Percentiles rank a stretch among this genome's conserved stretches.
These are phyloP conservation scores for Apiospora malaysiana DNA, from an alignment of 2,329 filamentous ascomycete genomes.

Conservation along the genomic window DNA sequence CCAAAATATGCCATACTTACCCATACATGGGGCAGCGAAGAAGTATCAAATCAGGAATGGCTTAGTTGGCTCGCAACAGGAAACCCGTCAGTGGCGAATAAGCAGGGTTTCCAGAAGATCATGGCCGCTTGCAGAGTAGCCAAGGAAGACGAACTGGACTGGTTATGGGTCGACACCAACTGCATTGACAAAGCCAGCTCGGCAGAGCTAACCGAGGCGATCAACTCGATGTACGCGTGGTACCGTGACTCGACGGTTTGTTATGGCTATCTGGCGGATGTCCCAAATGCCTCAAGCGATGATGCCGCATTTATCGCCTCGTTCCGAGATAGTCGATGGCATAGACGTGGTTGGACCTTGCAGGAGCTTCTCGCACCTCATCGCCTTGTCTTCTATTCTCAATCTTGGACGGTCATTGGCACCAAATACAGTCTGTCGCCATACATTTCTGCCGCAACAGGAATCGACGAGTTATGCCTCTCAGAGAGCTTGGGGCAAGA, in stretches of 20 bases:
- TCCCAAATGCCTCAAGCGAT: background rate
- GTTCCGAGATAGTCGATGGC: slow-evolving; percentile 30
- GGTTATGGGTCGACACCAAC: slow-evolving; percentile 29
- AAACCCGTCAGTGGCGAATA: too few species aligned
- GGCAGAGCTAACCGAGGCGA: slow-evolving; percentile 27
- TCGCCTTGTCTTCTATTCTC: slow-evolving; percentile 29
- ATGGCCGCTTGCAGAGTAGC: background rate
- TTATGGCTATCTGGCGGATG: slow-evolving; percentile 26
- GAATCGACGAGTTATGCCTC: background rate
- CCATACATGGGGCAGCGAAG: background rate
- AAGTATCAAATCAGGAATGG: background rate
- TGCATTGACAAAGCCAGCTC: slow-evolving; percentile 30
- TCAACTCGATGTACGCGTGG: slow-evolving; percentile 23
- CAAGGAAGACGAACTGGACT: background rate
- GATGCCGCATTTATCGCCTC: background rate
- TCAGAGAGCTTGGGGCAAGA: background rate
- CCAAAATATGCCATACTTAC: background rate
- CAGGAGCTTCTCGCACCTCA: slow-evolving; percentile 28
- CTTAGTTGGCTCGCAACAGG: background rate
- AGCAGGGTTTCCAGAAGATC: background rate
- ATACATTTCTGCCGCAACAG: background rate
- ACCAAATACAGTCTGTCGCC: background rate
- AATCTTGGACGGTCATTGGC: background rate
- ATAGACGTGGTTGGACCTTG: slow-evolving; percentile 22
- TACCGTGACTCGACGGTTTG: slow-evolving; percentile 24